Percentiles rank a stretch among this genome's conserved stretches.
Evolutionary conservation across 257 asterid species (phyloP).

Genomic region (Solanum sparsipilum): DNA sequence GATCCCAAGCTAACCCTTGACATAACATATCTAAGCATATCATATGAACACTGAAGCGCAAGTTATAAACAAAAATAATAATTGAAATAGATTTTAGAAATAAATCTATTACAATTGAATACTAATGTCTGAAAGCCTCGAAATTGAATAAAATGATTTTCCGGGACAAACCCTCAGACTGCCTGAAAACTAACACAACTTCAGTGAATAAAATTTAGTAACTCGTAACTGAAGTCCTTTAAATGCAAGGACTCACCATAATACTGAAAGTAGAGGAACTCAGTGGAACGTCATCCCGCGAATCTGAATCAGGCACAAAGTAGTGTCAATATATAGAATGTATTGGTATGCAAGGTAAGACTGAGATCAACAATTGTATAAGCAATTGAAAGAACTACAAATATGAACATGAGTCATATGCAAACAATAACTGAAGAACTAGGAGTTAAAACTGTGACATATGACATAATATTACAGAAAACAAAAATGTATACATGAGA

Average conservation of each 20-base stretch:
- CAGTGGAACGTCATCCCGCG: neutral
- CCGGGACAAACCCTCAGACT: neutral
- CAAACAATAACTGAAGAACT: neutral
- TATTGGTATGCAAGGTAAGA: too few relatives aligned
- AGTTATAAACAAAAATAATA: neutral
- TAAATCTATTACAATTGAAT: neutral
- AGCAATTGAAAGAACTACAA: neutral
- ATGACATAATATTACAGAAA: neutral
- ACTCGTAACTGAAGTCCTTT: neutral
- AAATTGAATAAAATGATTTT: neutral
- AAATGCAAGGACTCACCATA: neutral
- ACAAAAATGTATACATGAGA: neutral
- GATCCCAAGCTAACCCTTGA: neutral
- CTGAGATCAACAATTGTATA: too few relatives aligned
- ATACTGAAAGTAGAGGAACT: neutral
- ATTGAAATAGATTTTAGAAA: neutral
- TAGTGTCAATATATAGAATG: neutral
- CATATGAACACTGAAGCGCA: neutral
- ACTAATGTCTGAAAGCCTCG: neutral
- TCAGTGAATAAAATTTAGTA: neutral
- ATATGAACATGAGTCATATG: neutral
- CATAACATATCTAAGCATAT: neutral
- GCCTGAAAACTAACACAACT: neutral
- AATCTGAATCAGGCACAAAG: neutral
- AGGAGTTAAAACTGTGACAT: neutral